A percentile compares a stretch with the other conserved stretches of the same genome.
phyloP scores from a whole-genome alignment of 208 protist genomes.

The Blechomonas ayalai region DNA sequence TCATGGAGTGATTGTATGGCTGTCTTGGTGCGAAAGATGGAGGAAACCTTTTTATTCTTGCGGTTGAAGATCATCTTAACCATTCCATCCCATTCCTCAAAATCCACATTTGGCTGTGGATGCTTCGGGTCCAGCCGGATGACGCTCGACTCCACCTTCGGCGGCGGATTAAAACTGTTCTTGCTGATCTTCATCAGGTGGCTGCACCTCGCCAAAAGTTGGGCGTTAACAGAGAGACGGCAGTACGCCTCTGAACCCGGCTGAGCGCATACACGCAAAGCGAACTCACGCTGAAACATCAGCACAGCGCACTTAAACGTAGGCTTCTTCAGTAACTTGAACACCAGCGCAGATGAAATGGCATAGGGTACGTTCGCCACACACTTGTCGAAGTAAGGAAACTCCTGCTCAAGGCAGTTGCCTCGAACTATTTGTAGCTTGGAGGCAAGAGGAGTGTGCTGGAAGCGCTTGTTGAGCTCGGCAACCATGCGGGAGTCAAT shows the following conservation, averaged over 20 bases:
- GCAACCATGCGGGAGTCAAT: conserved; percentile 99
- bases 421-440: conserved; percentile 98
- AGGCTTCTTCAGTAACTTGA: conserved; percentile 97
- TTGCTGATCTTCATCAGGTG: conserved; percentile 99
- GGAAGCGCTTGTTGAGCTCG: conserved; percentile 99
- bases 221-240: conserved; percentile 98
- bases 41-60: conserved; percentile 99
- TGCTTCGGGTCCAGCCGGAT: conserved; percentile 98
- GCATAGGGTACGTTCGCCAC: conserved; percentile 99
- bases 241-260: conserved; percentile 97
- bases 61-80: conserved; percentile 97
- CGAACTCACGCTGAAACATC: conserved; percentile 99
- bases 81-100: conserved; percentile 99
- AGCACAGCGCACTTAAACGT: conserved; percentile 95
- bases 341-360: conserved; percentile 99
- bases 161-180: conserved; percentile 99
- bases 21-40: conserved; percentile 94
- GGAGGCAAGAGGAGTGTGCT: conserved; percentile 73
- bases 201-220: conserved; percentile 96
- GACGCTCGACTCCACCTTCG: conserved; percentile 99
- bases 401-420: conserved; percentile 97
- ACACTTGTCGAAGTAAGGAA: conserved; percentile 99
- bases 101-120: conserved; percentile 96
- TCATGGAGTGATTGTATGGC: conserved; percentile 60
- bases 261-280: conserved; percentile 96